Percentiles rank a stretch among this genome's conserved stretches.
Conservation (phyloP, 768 basidiomycete species). For the Lyophyllum shimeji region DNA sequence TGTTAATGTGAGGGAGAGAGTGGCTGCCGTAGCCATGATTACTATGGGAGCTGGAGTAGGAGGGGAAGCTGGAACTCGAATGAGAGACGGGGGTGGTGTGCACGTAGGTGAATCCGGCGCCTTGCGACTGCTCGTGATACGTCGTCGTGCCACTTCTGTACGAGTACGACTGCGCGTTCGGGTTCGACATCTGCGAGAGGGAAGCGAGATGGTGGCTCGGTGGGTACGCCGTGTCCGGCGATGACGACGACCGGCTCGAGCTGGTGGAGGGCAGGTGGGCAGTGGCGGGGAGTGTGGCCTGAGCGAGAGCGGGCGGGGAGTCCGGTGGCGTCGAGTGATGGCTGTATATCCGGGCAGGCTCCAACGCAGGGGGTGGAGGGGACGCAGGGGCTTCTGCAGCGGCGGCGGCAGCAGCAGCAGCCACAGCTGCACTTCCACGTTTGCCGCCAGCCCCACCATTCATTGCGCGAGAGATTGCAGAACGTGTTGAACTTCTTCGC, state of each 20-base stretch:
- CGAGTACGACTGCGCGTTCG: constrained; percentile 27
- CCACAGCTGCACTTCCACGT: constrained; percentile 25
- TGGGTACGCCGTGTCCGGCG: constrained; percentile 43
- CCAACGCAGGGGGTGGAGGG: constrained; percentile 44
- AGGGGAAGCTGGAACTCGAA: constrained; percentile 20
- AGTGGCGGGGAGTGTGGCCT: constrained; percentile 47
- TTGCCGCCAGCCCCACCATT: constrained; percentile 23
- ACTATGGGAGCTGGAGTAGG: constrained; percentile 31
- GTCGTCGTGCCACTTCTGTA: constrained; percentile 42
- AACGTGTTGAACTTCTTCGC: constrained; percentile 62
- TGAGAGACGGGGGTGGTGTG: constrained; percentile 28
- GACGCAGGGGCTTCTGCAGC: constrained; percentile 26
- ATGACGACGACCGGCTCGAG: constrained; percentile 44
- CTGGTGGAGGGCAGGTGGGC: constrained; percentile 33
- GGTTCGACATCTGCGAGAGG: constrained; percentile 19
- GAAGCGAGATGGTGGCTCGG: constrained; percentile 26
- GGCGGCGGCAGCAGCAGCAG: constrained; percentile 25
- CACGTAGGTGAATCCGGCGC: constrained; percentile 35
- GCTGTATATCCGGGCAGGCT: constrained; percentile 37
- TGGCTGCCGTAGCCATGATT: constrained; percentile 23
- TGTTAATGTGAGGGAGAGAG: constrained; percentile 23
- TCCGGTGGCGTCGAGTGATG: constrained; percentile 47
- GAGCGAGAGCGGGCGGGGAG: constrained; percentile 54
- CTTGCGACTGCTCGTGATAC: constrained; percentile 44
- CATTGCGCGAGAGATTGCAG: constrained; percentile 49